phyloP scores from a whole-genome alignment of 2,329 filamentous ascomycete genomes.

The Thermothelomyces thermophilus region DNA sequence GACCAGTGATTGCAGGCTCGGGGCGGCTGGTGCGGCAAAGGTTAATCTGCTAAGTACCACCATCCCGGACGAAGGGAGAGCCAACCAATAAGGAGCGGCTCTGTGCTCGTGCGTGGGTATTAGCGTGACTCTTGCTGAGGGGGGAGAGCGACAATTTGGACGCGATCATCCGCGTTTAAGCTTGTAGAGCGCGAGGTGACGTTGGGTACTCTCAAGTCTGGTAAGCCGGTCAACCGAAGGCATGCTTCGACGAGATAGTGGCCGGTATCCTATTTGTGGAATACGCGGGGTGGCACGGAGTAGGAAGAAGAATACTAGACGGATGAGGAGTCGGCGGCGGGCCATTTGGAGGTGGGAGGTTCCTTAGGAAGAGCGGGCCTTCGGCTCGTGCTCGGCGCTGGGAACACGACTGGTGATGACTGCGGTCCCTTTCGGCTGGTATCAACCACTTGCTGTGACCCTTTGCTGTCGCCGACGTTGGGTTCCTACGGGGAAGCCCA shows the following conservation, averaged over 20 bases:
- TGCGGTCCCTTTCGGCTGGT: not conserved
- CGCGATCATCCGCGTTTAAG: not conserved
- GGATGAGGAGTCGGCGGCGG: not conserved
- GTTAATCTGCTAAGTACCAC: constrained; percentile 2
- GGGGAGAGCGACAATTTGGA: not conserved
- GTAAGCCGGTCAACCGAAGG: not conserved
- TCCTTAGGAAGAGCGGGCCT: not conserved
- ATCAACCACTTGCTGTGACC: not conserved
- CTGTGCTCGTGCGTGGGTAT: not conserved
- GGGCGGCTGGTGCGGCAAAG: constrained; percentile 10
- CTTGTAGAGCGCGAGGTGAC: not conserved
- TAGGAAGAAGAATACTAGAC: not conserved
- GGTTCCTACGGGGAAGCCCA: not conserved
- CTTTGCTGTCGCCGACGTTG: not conserved
- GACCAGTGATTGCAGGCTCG: not conserved
- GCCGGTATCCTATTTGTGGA: not conserved
- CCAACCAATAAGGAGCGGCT: constrained; percentile 7
- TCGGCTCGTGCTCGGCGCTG: constrained; percentile 5
- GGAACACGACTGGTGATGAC: constrained; percentile 7
- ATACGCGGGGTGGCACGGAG: not conserved
- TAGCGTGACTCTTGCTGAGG: constrained; percentile 2
- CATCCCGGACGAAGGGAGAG: constrained; percentile 2
- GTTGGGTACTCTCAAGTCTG: not conserved
- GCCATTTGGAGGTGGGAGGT: not conserved
- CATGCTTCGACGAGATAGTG: not conserved